Evolutionary conservation across 331 rosid genomes (phyloP), one percentile per base, ranked within the genome.

Genomic region (Malus hybrid): DNA sequence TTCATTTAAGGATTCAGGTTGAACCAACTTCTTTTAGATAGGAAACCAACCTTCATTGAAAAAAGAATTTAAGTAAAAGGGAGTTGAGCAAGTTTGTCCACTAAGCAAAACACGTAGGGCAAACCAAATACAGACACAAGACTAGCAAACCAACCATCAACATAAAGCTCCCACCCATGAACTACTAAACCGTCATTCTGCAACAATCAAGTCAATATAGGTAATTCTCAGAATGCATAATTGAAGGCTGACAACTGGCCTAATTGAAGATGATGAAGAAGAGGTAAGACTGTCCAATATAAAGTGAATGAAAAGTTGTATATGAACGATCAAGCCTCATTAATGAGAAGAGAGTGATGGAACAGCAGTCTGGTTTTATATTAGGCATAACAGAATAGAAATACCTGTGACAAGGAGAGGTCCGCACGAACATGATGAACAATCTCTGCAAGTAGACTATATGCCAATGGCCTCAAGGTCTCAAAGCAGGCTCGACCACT

Each of bases 401-500:
- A 71, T 80, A 92, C 99, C 96, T 95, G 99, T 70, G 93, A 77
- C 81, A 95, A 83, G 60, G 97, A 88, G 73, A 95, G 96, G 78
- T 95, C 97, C 12, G 69, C 88, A 65, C 99, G 90, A 89, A 95
- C 99, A 89, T 95, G 98, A 83, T 95, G 99, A 77, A 95, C 99
- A 80, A 95, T 95, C 88, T 90, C 99, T 70, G 99, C 98, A 71
- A 95, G 84, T 76, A 95, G 87, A 87, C 98, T 95, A 80, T 92
- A 95, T 78, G 99, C 99, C 87, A 95, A 82, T 55, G 99, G 99
- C 76, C 99, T 87, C 86, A 92, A 78, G 2, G 98, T 88, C 89
- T 95, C 99, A 80, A 92, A 95, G 93, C 99, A 95, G 60, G 99
- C 98, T 57, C 97, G 87, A 52, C 99, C 98, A 73, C 93, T 86